Evolutionary conservation across 2,329 filamentous ascomycete genomes (phyloP).

Genomic region (Fusarium verrucosum): DNA sequence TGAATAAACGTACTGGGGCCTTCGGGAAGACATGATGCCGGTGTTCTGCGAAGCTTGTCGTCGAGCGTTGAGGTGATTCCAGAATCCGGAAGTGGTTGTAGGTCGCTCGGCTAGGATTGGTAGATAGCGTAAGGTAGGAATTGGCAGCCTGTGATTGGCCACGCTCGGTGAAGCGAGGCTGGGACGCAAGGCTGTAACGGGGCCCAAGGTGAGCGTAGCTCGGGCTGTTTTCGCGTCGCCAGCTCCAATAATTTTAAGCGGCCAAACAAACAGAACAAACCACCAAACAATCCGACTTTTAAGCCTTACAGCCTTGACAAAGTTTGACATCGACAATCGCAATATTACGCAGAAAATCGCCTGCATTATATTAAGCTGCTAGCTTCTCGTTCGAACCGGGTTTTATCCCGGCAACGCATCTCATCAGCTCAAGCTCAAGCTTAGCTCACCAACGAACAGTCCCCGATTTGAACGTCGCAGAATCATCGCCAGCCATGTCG

Average conservation of each 20-base stretch:
- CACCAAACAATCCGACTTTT: slow-evolving; percentile 13
- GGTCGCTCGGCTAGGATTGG: slow-evolving; percentile 48
- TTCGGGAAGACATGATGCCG: slow-evolving; percentile 55
- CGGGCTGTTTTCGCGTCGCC: slow-evolving; percentile 46
- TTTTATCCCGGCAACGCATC: slow-evolving; percentile 17
- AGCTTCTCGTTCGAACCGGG: background rate
- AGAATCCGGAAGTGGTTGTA: slow-evolving; percentile 42
- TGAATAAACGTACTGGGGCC: slow-evolving; percentile 52
- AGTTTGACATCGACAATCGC: background rate
- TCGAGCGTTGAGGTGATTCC: slow-evolving; percentile 44
- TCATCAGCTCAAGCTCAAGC: slow-evolving; percentile 25
- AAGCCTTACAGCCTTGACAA: slow-evolving; percentile 28
- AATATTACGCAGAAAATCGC: background rate
- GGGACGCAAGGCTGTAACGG: slow-evolving; percentile 29
- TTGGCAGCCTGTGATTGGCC: slow-evolving; percentile 52
- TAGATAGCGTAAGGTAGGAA: slow-evolving; percentile 54
- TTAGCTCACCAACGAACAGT: slow-evolving; percentile 24
- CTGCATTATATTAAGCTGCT: background rate
- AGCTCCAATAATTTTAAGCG: slow-evolving; percentile 44
- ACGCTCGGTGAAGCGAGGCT: slow-evolving; percentile 47
- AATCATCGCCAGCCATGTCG: slow-evolving; percentile 46
- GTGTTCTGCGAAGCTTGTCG: slow-evolving; percentile 43
- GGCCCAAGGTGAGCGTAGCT: slow-evolving; percentile 24
- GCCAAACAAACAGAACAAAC: slow-evolving; percentile 39
- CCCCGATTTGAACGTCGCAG: slow-evolving; percentile 22